A percentile compares a stretch with the other conserved stretches of the same genome.
Evolutionary conservation across 768 basidiomycete species (phyloP).

Genomic region (Podaxis pistillaris): DNA sequence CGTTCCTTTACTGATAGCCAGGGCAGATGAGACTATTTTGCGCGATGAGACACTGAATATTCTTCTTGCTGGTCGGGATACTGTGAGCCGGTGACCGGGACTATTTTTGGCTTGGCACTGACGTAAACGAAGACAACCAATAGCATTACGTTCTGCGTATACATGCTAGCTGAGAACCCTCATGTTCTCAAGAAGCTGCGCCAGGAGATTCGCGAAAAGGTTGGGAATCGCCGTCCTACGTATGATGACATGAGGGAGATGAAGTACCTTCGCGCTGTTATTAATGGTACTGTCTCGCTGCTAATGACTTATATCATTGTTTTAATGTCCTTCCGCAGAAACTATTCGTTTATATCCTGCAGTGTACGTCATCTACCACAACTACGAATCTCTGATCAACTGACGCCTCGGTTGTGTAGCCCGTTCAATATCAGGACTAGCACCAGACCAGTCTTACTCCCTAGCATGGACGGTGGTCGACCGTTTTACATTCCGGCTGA

Average conservation of each 20-base stretch:
- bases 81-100: not conserved
- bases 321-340: conserved; percentile 23
- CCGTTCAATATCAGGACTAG: conserved; percentile 34
- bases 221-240: conserved; percentile 39
- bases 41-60: conserved; percentile 20
- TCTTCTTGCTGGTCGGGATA: conserved; percentile 19
- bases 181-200: conserved; percentile 37
- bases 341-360: conserved; percentile 40
- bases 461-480: not conserved
- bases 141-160: conserved; percentile 39
- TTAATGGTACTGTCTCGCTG: conserved; percentile 26
- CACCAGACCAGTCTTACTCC: not conserved
- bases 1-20: not conserved
- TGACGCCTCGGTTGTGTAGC: conserved; percentile 17
- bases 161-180: conserved; percentile 44
- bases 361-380: conserved; percentile 25
- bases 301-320: not conserved
- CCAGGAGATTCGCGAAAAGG: conserved; percentile 37
- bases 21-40: conserved; percentile 1
- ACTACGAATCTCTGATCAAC: not conserved
- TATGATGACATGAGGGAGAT: conserved; percentile 46
- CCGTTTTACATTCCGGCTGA: conserved; percentile 2
- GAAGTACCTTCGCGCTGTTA: conserved; percentile 36
- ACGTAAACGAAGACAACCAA: conserved; percentile 31
- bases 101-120: not conserved